Evolutionary conservation across 768 basidiomycete species (phyloP).

Genomic region (Leccinum truebloodii): DNA sequence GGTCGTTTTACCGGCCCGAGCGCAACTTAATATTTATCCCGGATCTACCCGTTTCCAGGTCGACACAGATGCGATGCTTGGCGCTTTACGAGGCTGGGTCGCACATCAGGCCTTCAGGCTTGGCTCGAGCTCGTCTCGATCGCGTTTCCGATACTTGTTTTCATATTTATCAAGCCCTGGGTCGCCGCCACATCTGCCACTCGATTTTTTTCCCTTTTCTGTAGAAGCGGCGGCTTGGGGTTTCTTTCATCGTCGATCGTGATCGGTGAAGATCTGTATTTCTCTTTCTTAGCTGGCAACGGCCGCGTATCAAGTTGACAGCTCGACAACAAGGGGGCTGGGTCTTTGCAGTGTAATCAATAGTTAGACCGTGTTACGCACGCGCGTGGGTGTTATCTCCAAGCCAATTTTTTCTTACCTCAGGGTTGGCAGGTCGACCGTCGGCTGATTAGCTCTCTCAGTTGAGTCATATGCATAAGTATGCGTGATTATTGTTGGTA

Average conservation of each 20-base stretch:
- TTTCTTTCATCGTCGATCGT: slow-evolving; percentile 1
- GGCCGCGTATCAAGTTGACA: slow-evolving; percentile 1
- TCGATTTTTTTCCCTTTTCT: neutral
- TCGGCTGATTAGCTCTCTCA: neutral
- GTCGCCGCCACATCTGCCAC: slow-evolving; percentile 8
- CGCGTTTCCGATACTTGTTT: slow-evolving; percentile 6
- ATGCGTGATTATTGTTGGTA: neutral
- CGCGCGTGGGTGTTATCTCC: neutral
- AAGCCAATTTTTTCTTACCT: neutral
- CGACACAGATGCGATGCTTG: slow-evolving; percentile 4
- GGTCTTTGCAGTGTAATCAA: neutral
- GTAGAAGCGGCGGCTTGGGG: neutral
- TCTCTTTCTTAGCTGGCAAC: neutral
- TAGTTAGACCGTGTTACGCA: neutral
- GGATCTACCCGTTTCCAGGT: slow-evolving; percentile 21
- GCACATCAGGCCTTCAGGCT: neutral
- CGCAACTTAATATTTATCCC: slow-evolving; percentile 28
- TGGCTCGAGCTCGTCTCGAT: neutral
- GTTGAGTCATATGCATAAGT: neutral
- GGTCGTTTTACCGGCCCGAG: slow-evolving; percentile 12
- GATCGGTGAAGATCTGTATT: slow-evolving; percentile 9
- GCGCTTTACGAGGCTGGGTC: slow-evolving; percentile 8
- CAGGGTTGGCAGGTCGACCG: neutral
- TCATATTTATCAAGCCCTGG: slow-evolving; percentile 22
- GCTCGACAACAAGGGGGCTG: neutral